Percentiles rank a stretch among this genome's conserved stretches.
These are phyloP conservation scores for Cercophora newfieldiana DNA, from an alignment of 495 filamentous ascomycete species.

Conservation along the genomic window DNA sequence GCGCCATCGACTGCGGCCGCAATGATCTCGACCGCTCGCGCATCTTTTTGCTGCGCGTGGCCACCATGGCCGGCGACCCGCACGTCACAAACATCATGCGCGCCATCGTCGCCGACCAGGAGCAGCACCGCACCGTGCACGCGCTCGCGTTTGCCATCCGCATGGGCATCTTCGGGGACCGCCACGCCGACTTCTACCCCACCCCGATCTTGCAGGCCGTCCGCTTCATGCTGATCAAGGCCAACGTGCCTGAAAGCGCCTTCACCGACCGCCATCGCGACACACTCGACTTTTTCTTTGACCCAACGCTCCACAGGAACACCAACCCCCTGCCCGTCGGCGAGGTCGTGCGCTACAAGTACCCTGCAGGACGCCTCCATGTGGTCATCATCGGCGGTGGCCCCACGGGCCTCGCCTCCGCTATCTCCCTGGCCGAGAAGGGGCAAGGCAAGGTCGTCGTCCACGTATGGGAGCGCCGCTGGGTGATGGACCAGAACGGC, in stretches of 20 bases:
- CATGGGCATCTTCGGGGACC: slow-evolving; percentile 30
- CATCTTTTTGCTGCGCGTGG: slow-evolving; percentile 35
- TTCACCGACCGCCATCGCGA: slow-evolving; percentile 25
- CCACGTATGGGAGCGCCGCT: slow-evolving; percentile 37
- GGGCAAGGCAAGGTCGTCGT: slow-evolving; percentile 34
- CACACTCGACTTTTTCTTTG: slow-evolving; percentile 42
- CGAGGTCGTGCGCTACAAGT: slow-evolving; percentile 29
- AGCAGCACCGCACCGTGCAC: slow-evolving; percentile 22
- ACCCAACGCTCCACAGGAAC: slow-evolving; percentile 38
- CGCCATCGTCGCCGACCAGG: slow-evolving; percentile 26
- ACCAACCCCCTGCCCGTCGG: slow-evolving; percentile 27
- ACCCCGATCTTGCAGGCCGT: slow-evolving; percentile 38
- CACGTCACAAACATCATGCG: slow-evolving; percentile 24
- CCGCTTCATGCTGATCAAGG: slow-evolving; percentile 40
- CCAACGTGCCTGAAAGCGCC: slow-evolving; percentile 26
- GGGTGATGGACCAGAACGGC: slow-evolving; percentile 24
- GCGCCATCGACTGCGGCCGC: slow-evolving; percentile 18
- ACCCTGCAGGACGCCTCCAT: slow-evolving; percentile 34
- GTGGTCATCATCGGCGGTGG: slow-evolving; percentile 39
- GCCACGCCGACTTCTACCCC: slow-evolving; percentile 33
- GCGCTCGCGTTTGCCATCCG: slow-evolving; percentile 33
- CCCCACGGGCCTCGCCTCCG: slow-evolving; percentile 36
- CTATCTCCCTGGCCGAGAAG: slow-evolving; percentile 41
- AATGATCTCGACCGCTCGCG: slow-evolving; percentile 34
- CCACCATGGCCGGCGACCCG: slow-evolving; percentile 29